Evolutionary conservation across 495 filamentous ascomycete species (phyloP), one percentile per base, ranked within the genome.

Genomic region (Daldinia loculata): DNA sequence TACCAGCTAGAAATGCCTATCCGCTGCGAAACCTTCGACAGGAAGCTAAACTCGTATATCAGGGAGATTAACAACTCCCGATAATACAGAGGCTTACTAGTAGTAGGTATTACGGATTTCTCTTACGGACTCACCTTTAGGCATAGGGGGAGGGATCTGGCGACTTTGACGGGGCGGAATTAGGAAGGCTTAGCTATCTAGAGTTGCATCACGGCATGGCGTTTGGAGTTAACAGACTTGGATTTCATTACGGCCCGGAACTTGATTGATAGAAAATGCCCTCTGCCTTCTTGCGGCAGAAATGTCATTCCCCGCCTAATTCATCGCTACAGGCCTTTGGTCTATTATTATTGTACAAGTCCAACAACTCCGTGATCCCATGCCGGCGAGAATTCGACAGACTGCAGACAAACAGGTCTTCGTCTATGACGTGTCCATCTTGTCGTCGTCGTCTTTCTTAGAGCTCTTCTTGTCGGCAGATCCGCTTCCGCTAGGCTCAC

Each of bases 1-100:
- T 98, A 98, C 80, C 92, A 94, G 77, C 84, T 95, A 30, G 95
- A 99, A 84, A 99, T 98, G 95, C 95, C 95, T 56, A 88, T 99
- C 43, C 84, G 95, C 66, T 97, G 94, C 81, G 95, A 98, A 79
- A 90, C 90, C 60, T 99, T 97, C 81, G 95, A 99, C 75, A 84
- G 95, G 75, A 90, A 91, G 80, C 79, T 99, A 74, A 85, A 84
- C 74, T 89, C 85, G 56, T 92, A 92, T 76, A 86, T 95, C 41
- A 84, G 89, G 74, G 85, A 86, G 71, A 80, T 86, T 50, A 88
- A 88, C 60, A 85, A 77, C 63, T 67, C 75, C 6, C 77, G 83
- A 66, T 84, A 77, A 73, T 26, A 9, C 15, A 22, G 39, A 57
- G 29, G n/a, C 36, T 26, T 22, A 12, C 32, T 34, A 6, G 1